Evolutionary conservation across 192 early-diverging fungal species (phyloP).

Genomic region (Dissophora ornata): DNA sequence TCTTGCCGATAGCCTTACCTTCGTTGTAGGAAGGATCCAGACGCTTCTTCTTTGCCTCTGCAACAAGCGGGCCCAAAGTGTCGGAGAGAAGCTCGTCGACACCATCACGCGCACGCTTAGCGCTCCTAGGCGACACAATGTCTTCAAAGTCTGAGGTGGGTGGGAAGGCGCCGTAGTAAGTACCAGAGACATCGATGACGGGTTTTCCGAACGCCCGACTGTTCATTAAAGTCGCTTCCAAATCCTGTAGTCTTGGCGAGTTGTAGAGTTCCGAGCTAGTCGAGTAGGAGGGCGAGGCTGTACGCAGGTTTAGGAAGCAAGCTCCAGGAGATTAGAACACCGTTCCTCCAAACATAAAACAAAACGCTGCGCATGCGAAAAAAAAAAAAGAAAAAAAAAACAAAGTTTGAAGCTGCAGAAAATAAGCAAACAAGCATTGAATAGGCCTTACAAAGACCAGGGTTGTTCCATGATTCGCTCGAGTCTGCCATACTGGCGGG

Average conservation of each 20-base stretch:
- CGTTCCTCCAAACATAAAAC: neutral
- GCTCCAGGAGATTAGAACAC: no score
- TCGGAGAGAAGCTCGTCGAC: constrained; percentile 42
- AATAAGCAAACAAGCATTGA: neutral
- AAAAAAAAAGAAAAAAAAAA: neutral
- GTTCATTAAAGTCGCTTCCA: constrained; percentile 9
- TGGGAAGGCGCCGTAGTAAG: constrained; percentile 28
- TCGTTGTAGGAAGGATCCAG: constrained; percentile 50
- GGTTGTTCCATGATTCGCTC: constrained; percentile 38
- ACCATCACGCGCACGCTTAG: constrained; percentile 36
- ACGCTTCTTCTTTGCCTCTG: constrained; percentile 55
- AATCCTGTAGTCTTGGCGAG: constrained; percentile 12
- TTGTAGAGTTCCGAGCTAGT: constrained; percentile 41
- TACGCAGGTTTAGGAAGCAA: no score
- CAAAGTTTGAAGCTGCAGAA: constrained; percentile 2
- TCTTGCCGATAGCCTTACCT: constrained; percentile 23
- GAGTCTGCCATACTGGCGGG: constrained; percentile 46
- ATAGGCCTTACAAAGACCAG: constrained; percentile 35
- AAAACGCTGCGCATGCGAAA: neutral
- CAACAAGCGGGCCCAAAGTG: constrained; percentile 47
- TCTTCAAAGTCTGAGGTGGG: constrained; percentile 16
- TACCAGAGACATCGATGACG: constrained; percentile 34
- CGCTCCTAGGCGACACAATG: constrained; percentile 35
- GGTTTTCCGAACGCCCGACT: constrained; percentile 12
- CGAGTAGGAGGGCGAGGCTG: constrained; percentile 46